Percentiles rank a stretch among this genome's conserved stretches.
Evolutionary conservation across 345 rosid genomes (phyloP).

Genomic region (Heritiera fomes): DNA sequence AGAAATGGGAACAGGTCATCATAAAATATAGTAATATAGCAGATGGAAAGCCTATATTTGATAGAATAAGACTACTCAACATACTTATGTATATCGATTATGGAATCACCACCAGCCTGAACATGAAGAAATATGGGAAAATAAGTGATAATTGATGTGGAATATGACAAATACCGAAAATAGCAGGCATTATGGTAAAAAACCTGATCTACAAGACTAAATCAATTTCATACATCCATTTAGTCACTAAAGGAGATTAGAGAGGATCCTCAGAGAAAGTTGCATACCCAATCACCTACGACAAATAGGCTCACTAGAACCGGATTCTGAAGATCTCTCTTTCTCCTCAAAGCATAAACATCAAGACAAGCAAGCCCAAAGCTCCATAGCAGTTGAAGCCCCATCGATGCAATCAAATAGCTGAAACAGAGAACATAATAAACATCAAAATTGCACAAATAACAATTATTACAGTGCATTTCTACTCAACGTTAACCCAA

Average conservation of each 20-base stretch:
- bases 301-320: conserved; percentile 86
- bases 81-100: background rate
- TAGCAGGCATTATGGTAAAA: background rate
- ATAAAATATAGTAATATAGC: background rate
- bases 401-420: conserved; percentile 94
- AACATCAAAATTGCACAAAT: conserved; percentile 18
- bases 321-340: conserved; percentile 83
- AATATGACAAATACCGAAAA: background rate
- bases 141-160: background rate
- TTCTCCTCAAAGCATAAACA: conserved; percentile 67
- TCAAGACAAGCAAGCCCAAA: conserved; percentile 95
- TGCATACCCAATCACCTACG: conserved; percentile 89
- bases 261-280: conserved; percentile 18
- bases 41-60: background rate
- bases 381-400: conserved; percentile 91
- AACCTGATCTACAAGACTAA: background rate
- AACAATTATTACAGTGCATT: background rate
- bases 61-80: background rate
- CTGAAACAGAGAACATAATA: conserved; percentile 44
- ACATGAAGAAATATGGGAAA: background rate
- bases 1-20: background rate
- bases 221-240: background rate
- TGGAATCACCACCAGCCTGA: background rate
- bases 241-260: background rate
- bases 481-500: background rate